These are phyloP conservation scores for Tylopilus intermedius DNA, from an alignment of 768 basidiomycete genomes.

Conservation along the genomic window DNA sequence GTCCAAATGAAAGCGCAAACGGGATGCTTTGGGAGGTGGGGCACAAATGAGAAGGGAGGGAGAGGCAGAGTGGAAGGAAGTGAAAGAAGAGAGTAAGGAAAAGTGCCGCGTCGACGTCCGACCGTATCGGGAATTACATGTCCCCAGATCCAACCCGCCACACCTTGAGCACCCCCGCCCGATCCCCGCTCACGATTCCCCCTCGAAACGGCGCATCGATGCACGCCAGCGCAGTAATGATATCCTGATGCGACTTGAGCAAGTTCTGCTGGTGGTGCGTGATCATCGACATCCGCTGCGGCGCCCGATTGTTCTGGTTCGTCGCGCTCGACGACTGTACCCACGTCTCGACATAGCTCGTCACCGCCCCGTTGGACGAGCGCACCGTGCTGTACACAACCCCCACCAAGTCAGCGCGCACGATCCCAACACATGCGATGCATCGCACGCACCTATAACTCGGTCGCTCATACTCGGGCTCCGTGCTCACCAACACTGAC, in stretches of 20 bases:
- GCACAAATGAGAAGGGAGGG: no score
- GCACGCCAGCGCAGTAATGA: conserved; percentile 78
- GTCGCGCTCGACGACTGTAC: conserved; percentile 36
- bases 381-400: conserved; percentile 26
- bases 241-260: conserved; percentile 84
- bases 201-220: conserved; percentile 93
- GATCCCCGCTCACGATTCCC: conserved; percentile 87
- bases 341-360: conserved; percentile 65
- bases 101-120: no score
- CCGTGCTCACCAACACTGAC: conserved; percentile 71
- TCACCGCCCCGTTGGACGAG: conserved; percentile 39
- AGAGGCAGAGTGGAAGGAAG: no score
- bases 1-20: no score
- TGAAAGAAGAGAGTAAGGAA: no score
- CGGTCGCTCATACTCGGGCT: conserved; percentile 70
- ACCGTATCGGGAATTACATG: no score
- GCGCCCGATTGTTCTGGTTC: conserved; percentile 59
- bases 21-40: no score
- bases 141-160: conserved; percentile 68
- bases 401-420: conserved; percentile 1
- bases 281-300: conserved; percentile 72
- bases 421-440: background rate
- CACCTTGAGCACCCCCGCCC: conserved; percentile 85
- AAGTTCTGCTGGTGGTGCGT: conserved; percentile 80
- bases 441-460: conserved; percentile 57